Conservation (phyloP, 1,284 basidiomycete genomes). For the Prillingera fragicola region DNA sequence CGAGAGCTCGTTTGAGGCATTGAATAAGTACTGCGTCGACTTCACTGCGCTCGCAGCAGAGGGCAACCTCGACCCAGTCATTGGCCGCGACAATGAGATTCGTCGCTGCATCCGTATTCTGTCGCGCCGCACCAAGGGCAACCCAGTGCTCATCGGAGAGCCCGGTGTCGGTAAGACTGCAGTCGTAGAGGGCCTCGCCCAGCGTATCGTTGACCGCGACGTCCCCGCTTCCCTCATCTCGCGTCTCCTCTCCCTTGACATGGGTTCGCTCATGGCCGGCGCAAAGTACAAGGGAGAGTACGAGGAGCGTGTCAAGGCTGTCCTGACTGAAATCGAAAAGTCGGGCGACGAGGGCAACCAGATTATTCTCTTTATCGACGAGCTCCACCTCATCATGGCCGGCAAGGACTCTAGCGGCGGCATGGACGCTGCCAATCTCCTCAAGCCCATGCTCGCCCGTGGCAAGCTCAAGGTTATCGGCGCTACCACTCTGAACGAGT, state of each 20-base stretch:
- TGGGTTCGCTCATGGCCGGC: conserved; percentile 93
- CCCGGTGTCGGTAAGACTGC: conserved; percentile 91
- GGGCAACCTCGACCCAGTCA: conserved; percentile 57
- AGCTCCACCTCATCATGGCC: conserved; percentile 81
- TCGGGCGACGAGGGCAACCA: conserved; percentile 73
- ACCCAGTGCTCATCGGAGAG: conserved; percentile 61
- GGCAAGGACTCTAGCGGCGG: conserved; percentile 44
- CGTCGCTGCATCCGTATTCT: conserved; percentile 64
- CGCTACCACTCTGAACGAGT: conserved; percentile 89
- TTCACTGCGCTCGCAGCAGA: conserved; percentile 50
- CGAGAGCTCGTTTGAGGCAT: conserved; percentile 50
- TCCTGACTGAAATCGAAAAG: conserved; percentile 87
- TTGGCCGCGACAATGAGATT: conserved; percentile 54
- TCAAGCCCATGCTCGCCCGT: conserved; percentile 84
- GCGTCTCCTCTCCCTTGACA: conserved; percentile 69
- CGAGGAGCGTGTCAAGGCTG: conserved; percentile 92
- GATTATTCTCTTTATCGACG: conserved; percentile 93
- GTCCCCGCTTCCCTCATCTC: conserved; percentile 83
- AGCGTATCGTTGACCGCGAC: conserved; percentile 90
- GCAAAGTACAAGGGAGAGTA: conserved; percentile 95
- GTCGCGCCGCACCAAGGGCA: conserved; percentile 60
- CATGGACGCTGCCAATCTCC: conserved; percentile 66
- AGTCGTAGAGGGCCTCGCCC: conserved; percentile 92
- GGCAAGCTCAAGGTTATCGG: conserved; percentile 88
- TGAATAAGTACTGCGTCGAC: conserved; percentile 49